phyloP scores from a whole-genome alignment of 257 asterid genomes.

The Lycium ferocissimum region DNA sequence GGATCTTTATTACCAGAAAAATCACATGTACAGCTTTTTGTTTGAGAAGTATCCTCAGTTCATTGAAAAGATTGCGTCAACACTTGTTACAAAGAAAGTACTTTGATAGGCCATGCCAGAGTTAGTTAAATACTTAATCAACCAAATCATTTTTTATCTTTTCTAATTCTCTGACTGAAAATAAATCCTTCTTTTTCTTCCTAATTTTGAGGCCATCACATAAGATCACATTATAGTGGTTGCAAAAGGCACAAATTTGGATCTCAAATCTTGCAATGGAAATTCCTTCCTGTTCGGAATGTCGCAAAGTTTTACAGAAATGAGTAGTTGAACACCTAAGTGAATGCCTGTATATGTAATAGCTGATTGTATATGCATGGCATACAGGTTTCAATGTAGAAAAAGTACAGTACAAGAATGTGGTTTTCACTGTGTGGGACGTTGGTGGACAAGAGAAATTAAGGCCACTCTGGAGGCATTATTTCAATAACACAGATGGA shows the following conservation, averaged over 20 bases:
- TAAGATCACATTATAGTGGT: constrained; percentile 9
- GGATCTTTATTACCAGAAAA: not conserved
- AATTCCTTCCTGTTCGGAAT: not conserved
- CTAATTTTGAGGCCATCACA: not conserved
- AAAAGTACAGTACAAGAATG: constrained; percentile 96
- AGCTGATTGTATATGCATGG: constrained; percentile 36
- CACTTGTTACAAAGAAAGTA: not conserved
- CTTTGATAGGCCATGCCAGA: constrained; percentile 3
- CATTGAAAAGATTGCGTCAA: not conserved
- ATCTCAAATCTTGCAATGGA: not conserved
- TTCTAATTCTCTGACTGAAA: not conserved
- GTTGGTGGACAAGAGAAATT: constrained; percentile 98
- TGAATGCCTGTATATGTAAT: not conserved
- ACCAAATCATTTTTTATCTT: not conserved
- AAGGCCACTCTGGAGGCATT: constrained; percentile 98
- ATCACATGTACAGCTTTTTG: not conserved
- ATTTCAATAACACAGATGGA: constrained; percentile 95
- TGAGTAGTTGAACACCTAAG: not conserved
- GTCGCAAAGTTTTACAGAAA: not conserved
- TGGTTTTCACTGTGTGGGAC: constrained; percentile 97
- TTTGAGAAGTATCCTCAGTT: not conserved
- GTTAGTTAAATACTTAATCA: not conserved
- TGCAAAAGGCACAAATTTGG: constrained; percentile 18
- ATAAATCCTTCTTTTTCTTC: not conserved
- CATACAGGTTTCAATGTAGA: constrained; percentile 95